Conservation (phyloP, 2,329 filamentous ascomycete genomes). For the Didymella pomorum region DNA sequence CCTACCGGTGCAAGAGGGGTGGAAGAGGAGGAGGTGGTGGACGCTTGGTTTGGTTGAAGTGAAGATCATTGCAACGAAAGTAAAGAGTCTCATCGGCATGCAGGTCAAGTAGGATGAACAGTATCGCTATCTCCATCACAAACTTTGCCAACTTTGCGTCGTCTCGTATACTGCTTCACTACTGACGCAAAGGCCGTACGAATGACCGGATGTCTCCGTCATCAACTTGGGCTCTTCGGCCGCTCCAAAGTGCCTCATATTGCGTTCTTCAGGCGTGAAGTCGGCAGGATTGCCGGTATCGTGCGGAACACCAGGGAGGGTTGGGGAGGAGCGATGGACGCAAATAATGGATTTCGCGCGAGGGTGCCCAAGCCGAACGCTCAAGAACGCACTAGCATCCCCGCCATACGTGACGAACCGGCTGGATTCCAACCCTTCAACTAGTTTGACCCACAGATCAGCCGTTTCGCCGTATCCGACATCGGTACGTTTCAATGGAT, state of each 20-base stretch:
- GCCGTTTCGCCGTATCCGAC: not conserved
- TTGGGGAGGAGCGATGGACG: not conserved
- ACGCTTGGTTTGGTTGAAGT: slow-evolving; percentile 20
- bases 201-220: not conserved
- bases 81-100: slow-evolving; percentile 14
- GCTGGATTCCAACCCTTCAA: not conserved
- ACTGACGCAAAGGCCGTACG: not conserved
- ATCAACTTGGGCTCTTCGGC: not conserved
- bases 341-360: not conserved
- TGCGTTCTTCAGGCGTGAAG: not conserved
- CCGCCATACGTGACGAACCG: not conserved
- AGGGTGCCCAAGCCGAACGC: not conserved
- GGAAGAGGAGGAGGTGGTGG: slow-evolving; percentile 22
- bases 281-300: not conserved
- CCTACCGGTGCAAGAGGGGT: slow-evolving; percentile 22
- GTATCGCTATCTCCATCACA: not conserved
- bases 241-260: not conserved
- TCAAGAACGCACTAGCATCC: not conserved
- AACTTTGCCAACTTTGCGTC: not conserved
- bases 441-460: not conserved
- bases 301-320: not conserved
- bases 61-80: slow-evolving; percentile 13
- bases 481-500: not conserved
- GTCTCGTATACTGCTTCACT: not conserved
- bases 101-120: not conserved